Conservation (phyloP, 768 basidiomycete genomes). For the Pholiota microspora region DNA sequence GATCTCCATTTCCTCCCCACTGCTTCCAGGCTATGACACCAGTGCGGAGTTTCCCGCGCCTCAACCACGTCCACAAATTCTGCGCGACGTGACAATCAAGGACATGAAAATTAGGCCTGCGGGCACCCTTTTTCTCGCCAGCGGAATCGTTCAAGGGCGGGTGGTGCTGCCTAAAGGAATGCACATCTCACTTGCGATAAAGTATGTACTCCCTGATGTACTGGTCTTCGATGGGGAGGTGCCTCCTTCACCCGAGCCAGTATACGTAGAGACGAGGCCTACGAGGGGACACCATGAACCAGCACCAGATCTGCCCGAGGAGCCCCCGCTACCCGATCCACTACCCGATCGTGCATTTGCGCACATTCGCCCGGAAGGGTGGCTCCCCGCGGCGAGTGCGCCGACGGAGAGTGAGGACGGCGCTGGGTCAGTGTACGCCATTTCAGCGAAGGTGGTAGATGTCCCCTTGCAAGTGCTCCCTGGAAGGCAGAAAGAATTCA, state of each 20-base stretch:
- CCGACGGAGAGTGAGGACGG: slow-evolving; percentile 40
- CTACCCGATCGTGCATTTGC: slow-evolving; percentile 74
- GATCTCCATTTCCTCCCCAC: slow-evolving; percentile 51
- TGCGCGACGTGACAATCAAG: slow-evolving; percentile 70
- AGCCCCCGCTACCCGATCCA: slow-evolving; percentile 60
- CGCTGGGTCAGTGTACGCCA: slow-evolving; percentile 52
- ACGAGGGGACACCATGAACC: not conserved
- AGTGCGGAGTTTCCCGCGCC: slow-evolving; percentile 65
- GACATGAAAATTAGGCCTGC: slow-evolving; percentile 58
- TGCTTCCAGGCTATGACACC: slow-evolving; percentile 48
- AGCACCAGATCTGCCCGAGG: slow-evolving; percentile 30
- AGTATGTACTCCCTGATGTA: slow-evolving; percentile 69
- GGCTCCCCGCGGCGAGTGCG: slow-evolving; percentile 50
- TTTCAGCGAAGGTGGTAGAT: slow-evolving; percentile 67
- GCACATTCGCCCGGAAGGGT: slow-evolving; percentile 67
- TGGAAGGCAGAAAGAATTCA: slow-evolving; percentile 74
- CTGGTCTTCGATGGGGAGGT: slow-evolving; percentile 75
- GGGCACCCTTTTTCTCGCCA: slow-evolving; percentile 55
- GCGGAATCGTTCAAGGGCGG: slow-evolving; percentile 63
- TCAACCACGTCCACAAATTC: slow-evolving; percentile 57
- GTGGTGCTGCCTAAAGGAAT: slow-evolving; percentile 72
- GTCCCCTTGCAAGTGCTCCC: slow-evolving; percentile 78
- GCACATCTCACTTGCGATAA: slow-evolving; percentile 61
- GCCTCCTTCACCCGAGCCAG: slow-evolving; percentile 22
- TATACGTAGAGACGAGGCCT: not conserved